Base-by-base conservation (phyloP, 352 stramenopile species). In the Phytophthora cryptogea region DNA sequence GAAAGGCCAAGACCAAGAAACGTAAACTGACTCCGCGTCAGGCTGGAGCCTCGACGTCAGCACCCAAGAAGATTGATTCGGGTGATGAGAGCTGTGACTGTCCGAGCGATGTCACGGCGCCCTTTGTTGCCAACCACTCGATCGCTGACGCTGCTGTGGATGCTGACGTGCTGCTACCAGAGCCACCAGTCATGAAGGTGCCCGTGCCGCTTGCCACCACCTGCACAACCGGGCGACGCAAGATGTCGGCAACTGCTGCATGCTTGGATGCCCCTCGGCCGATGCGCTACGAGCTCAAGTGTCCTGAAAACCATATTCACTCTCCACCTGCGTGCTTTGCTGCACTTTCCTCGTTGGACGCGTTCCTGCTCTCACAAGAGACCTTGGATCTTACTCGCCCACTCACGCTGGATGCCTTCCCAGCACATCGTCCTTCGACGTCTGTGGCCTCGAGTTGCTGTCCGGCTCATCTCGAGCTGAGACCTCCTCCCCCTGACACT, bases 231-330 rank as follows among this genome's bases (percentile, higher is more conserved):
- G 36, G 32, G 50, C 63, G 63, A 52, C 49, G 54, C 27, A 72
- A 75, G 37, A 59, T 63, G 43, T 59, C 63, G 5, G 26, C 51
- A 5, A 74, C 49, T 42, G 36, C 54, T 33, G 51, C 45, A 30
- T 69, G 54, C 26, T 37, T 64, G 28, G 54, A 67, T 20, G 59
- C 68, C 10, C 54, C 58, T 0, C 66, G 68, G 47, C 37, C 66
- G 3, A 59, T 67, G 26, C 67, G 74, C 4, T 86, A 82, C 31
- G 73, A 88, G 41, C 58, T 87, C 26, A 83, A 68, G 45, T 90
- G 80, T 41, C 75, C 76, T 0, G 69, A 86, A 23, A 76, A 88
- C 49, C 78, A 88, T 59, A 68, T 80, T 6, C 76, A 88, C 54
- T 84, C 67, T 1, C 67, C 76, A 31, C 80, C 80, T 0, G 72